phyloP scores from a whole-genome alignment of 306 rosid genomes.

The Gynostemma pentaphyllum region DNA sequence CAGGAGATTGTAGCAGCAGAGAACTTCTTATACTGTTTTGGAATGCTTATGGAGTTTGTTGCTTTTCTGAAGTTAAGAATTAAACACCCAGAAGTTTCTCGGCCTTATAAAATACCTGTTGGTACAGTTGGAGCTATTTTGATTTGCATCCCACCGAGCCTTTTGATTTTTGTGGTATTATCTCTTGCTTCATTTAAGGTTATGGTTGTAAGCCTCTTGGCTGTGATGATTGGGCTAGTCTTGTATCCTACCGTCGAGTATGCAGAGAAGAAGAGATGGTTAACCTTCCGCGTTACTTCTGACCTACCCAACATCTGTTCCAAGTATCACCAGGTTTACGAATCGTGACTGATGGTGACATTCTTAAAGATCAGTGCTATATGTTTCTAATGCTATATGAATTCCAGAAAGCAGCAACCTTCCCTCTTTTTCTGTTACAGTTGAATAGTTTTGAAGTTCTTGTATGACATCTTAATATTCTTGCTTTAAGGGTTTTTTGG shows the following conservation, averaged over 20 bases:
- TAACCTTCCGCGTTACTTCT: slow-evolving; percentile 15
- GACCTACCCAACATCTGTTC: not conserved
- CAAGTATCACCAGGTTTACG: slow-evolving; percentile 1
- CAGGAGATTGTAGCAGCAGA: slow-evolving; percentile 70
- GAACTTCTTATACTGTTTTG: slow-evolving; percentile 52
- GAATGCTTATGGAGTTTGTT: slow-evolving; percentile 57
- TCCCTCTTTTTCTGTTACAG: not conserved
- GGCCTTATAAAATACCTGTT: slow-evolving; percentile 48
- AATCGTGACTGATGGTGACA: slow-evolving; percentile 11
- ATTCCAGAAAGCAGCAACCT: not conserved
- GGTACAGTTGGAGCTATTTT: slow-evolving; percentile 40
- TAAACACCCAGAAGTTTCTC: slow-evolving; percentile 21
- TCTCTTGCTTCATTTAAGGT: slow-evolving; percentile 37
- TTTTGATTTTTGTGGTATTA: slow-evolving; percentile 41
- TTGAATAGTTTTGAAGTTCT: too few species aligned
- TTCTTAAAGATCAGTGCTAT: not conserved
- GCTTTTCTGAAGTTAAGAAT: slow-evolving; percentile 51
- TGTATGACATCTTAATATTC: too few species aligned
- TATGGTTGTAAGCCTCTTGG: slow-evolving; percentile 32
- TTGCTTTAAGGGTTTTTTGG: too few species aligned
- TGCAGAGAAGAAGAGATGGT: slow-evolving; percentile 38
- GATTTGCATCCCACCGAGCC: slow-evolving; percentile 42
- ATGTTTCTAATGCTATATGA: not conserved
- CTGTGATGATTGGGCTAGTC: slow-evolving; percentile 31
- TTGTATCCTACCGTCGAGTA: slow-evolving; percentile 38